Evolutionary conservation across 164 flowering plant species (phyloP).

Genomic region (Magnolia sinica): DNA sequence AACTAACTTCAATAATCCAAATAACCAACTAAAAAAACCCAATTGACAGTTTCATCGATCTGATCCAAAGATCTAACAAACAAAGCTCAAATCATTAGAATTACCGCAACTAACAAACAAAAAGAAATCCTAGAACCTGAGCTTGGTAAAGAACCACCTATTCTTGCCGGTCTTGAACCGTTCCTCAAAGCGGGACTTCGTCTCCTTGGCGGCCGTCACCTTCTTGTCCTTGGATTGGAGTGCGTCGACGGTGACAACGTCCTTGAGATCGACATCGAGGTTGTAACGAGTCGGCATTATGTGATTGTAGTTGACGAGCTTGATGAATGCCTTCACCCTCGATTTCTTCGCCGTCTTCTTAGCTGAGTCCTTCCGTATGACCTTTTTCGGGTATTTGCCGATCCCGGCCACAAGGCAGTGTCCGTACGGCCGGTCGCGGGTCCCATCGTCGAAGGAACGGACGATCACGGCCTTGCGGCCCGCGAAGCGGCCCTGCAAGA

Average conservation of each 20-base stretch:
- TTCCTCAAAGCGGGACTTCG: constrained; percentile 30
- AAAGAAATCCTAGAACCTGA: constrained; percentile 23
- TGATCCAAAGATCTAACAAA: not conserved
- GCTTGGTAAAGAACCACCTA: constrained; percentile 38
- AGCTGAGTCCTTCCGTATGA: constrained; percentile 36
- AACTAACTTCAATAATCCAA: too few species aligned
- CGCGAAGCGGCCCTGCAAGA: constrained; percentile 37
- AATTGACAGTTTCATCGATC: not conserved
- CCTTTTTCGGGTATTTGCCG: constrained; percentile 41
- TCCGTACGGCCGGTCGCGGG: constrained; percentile 36
- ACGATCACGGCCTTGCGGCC: constrained; percentile 42
- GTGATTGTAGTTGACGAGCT: constrained; percentile 37
- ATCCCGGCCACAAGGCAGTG: constrained; percentile 45
- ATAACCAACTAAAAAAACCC: too few species aligned
- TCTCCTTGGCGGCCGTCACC: constrained; percentile 25
- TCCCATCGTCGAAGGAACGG: constrained; percentile 34
- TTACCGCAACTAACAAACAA: not conserved
- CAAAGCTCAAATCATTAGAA: not conserved
- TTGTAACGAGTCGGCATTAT: constrained; percentile 56
- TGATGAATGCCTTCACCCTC: constrained; percentile 29
- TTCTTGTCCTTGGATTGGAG: constrained; percentile 27
- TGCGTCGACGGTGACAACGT: constrained; percentile 24
- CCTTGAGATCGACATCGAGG: constrained; percentile 53
- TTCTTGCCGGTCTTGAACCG: constrained; percentile 36
- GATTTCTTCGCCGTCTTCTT: constrained; percentile 39